Evolutionary conservation across 2,329 filamentous ascomycete genomes (phyloP).

Genomic region (Scedosporium apiospermum): DNA sequence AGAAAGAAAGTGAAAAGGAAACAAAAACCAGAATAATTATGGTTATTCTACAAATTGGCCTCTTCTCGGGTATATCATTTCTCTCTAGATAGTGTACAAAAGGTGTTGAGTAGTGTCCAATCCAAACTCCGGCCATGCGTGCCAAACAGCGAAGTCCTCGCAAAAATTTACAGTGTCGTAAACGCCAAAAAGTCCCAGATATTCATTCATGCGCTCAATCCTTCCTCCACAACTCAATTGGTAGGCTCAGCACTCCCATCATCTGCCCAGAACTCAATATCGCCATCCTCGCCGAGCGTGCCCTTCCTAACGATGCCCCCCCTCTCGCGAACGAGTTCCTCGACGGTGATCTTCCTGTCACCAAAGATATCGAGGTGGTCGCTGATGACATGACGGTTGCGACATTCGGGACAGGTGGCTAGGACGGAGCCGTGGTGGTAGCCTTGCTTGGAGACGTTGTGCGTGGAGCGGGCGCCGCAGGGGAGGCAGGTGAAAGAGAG

Average conservation of each 20-base stretch:
- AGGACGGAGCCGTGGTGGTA: slow-evolving; percentile 87
- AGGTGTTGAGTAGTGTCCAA: not conserved
- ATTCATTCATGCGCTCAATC: not conserved
- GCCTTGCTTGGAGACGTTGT: slow-evolving; percentile 84
- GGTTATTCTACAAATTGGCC: too few species aligned
- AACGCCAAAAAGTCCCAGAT: not conserved
- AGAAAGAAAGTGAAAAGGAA: too few species aligned
- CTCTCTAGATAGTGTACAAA: not conserved
- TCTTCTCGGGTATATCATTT: not conserved
- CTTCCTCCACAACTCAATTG: not conserved
- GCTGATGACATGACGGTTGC: slow-evolving; percentile 81
- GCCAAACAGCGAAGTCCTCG: not conserved
- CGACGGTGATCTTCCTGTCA: slow-evolving; percentile 58
- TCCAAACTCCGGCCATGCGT: not conserved
- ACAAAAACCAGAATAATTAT: too few species aligned
- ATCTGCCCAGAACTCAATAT: slow-evolving; percentile 88
- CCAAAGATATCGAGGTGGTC: slow-evolving; percentile 79
- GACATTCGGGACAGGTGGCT: slow-evolving; percentile 79
- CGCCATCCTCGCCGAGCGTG: slow-evolving; percentile 64
- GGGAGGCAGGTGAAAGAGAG: slow-evolving; percentile 89
- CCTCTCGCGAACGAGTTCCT: slow-evolving; percentile 68
- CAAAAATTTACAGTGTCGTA: not conserved
- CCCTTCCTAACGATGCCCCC: slow-evolving; percentile 67
- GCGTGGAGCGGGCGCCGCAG: slow-evolving; percentile 70
- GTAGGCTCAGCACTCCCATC: slow-evolving; percentile 21